Evolutionary conservation across 176 grass and related monocot species (phyloP).

Genomic region (Luzula sylvatica): DNA sequence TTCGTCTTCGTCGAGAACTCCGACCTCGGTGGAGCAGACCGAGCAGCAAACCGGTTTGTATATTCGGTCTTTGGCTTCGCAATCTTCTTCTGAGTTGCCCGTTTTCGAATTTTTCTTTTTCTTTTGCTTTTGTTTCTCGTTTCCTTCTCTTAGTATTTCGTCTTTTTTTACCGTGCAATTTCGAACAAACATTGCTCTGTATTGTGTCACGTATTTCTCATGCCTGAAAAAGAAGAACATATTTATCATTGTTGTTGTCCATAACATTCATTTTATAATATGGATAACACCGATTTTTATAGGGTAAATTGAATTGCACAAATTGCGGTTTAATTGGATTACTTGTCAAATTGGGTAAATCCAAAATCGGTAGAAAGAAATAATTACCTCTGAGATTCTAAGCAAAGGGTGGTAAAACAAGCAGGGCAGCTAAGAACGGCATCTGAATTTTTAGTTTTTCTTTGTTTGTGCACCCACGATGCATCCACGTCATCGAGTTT

Average conservation of each 20-base stretch:
- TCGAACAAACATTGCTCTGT: conserved; percentile 75
- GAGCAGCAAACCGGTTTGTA: conserved; percentile 69
- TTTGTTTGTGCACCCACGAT: conserved; percentile 55
- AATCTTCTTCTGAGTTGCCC: conserved; percentile 19
- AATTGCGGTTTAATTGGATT: not conserved
- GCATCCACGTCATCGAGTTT: conserved; percentile 65
- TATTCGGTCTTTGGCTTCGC: conserved; percentile 16
- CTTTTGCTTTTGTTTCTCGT: conserved; percentile 40
- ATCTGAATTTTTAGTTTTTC: conserved; percentile 68
- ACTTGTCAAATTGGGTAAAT: not conserved
- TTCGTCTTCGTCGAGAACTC: conserved; percentile 75
- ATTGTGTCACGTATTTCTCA: conserved; percentile 83
- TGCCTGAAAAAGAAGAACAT: conserved; percentile 61
- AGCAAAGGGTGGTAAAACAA: conserved; percentile 83
- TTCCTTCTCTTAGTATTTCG: conserved; percentile 57
- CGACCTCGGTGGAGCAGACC: conserved; percentile 86
- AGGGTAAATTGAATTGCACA: not conserved
- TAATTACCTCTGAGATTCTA: conserved; percentile 81
- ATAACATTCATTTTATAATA: too few relatives aligned
- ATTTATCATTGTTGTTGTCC: too few relatives aligned
- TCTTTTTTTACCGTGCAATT: conserved; percentile 78
- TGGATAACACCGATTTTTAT: too few relatives aligned
- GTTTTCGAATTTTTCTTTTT: conserved; percentile 8
- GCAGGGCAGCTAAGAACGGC: conserved; percentile 77
- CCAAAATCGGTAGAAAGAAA: not conserved